Percentiles rank a stretch among this genome's conserved stretches.
These are phyloP conservation scores for Spiraea crenata DNA, from an alignment of 331 rosid species.

Conservation along the genomic window DNA sequence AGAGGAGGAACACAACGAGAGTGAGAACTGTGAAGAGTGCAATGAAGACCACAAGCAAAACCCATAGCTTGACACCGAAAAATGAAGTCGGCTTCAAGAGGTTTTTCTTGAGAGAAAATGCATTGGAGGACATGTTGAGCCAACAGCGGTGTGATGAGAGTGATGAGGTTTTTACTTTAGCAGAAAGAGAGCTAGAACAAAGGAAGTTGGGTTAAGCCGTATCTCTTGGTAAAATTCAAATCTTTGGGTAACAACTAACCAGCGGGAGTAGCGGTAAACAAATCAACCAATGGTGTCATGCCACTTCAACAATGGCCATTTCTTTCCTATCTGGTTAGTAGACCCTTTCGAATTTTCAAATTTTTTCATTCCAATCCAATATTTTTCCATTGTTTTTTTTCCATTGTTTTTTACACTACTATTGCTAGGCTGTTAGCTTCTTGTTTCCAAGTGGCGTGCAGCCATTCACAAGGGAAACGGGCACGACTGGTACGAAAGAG, in stretches of 20 bases:
- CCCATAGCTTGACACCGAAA: conserved; percentile 45
- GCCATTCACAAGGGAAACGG: too few species aligned
- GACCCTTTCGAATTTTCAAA: neutral
- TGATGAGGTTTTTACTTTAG: neutral
- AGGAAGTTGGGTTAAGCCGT: conserved; percentile 13
- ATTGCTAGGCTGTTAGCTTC: too few species aligned
- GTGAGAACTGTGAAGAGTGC: conserved; percentile 21
- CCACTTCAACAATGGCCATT: neutral
- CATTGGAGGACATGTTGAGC: conserved; percentile 6
- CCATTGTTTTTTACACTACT: too few species aligned
- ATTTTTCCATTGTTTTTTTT: too few species aligned
- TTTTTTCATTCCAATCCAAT: too few species aligned
- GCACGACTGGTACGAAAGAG: too few species aligned
- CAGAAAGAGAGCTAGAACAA: neutral
- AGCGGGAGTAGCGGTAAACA: conserved; percentile 29
- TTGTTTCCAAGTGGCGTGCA: too few species aligned
- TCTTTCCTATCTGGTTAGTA: neutral
- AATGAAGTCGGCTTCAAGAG: conserved; percentile 32
- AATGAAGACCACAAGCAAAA: conserved; percentile 24
- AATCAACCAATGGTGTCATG: neutral
- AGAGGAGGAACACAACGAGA: conserved; percentile 23
- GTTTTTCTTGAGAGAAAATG: conserved; percentile 7
- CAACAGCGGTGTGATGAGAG: neutral
- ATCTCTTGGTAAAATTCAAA: conserved; percentile 9
- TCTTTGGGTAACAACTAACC: conserved; percentile 29